Evolutionary conservation across 2,329 filamentous ascomycete genomes (phyloP), one percentile per base, ranked within the genome.

Genomic region (Emericellopsis atlantica): DNA sequence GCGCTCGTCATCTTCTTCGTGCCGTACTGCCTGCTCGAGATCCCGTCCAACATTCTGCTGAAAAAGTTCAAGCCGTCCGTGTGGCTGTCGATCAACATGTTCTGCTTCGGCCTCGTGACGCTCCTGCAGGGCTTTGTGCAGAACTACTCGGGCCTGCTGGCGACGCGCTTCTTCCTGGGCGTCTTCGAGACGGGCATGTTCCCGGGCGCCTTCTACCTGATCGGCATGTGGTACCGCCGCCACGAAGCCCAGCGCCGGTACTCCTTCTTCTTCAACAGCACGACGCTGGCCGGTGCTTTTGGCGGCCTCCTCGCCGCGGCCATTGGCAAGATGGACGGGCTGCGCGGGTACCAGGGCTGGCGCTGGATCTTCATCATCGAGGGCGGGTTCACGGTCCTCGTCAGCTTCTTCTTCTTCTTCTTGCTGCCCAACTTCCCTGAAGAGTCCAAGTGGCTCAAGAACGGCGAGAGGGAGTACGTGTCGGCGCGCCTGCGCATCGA

Each of bases 231-330:
- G 88, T 98, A 96, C 52, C 79, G 81, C 44, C 78, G 90, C 44
- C 69, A 70, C 36, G 92, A 96, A 62, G 87, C 89, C 2, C 90
- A 96, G 61, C 86, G 87, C 53, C 79, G 92, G 24, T 95, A 89
- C 63, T 84, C 81, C 14, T 89, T 96, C 67, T 96, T 96, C 70
- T 96, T 96, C 68, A 80, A 76, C 53, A 85, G 74, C 23, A 89
- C 84, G 1, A 84, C 81, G 0, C 66, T 90, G 4, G 84, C 84
- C 1, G 84, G 84, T 26, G 84, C 87, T 0, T 95, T 95, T 51
- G 88, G 86, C 35, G 88, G 88, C 2, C 71, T 95, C 1, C 70
- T 95, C 5, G 89, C 89, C 1, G 81, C 79, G 2, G 89, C 81
- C 0, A 93, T 95, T 46, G 85, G 85, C n/a, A 85, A 92, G 53